Evolutionary conservation across 1,139 yeast species (phyloP).

Genomic region (Debaryomyces psychrophilus): DNA sequence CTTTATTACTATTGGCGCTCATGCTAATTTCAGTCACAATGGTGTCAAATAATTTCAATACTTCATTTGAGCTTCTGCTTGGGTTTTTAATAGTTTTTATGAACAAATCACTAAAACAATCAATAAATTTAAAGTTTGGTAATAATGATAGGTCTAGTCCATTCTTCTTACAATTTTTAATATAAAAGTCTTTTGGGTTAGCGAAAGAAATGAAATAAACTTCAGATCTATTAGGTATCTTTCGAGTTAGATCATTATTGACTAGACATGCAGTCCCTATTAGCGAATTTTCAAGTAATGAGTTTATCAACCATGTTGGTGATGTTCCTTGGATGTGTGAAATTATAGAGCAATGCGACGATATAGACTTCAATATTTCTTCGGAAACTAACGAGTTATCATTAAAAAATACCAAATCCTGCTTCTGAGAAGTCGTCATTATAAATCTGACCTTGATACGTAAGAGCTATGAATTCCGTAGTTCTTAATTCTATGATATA

Average conservation of each 20-base stretch:
- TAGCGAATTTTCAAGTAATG: slow-evolving; percentile 49
- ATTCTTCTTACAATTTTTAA: slow-evolving; percentile 44
- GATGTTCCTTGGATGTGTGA: slow-evolving; percentile 65
- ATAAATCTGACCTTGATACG: neutral
- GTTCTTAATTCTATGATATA: neutral
- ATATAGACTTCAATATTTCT: slow-evolving; percentile 22
- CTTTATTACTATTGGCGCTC: slow-evolving; percentile 20
- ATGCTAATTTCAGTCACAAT: slow-evolving; percentile 17
- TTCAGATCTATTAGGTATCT: slow-evolving; percentile 25
- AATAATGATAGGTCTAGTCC: slow-evolving; percentile 41
- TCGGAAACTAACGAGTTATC: slow-evolving; percentile 53
- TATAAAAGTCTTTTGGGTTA: slow-evolving; percentile 40
- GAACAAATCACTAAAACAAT: slow-evolving; percentile 48
- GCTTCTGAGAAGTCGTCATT: slow-evolving; percentile 43
- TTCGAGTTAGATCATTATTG: slow-evolving; percentile 35
- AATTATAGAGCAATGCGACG: slow-evolving; percentile 44
- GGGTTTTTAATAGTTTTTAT: slow-evolving; percentile 31
- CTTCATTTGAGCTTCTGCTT: slow-evolving; percentile 18
- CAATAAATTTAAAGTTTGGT: slow-evolving; percentile 44
- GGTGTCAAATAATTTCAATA: slow-evolving; percentile 28
- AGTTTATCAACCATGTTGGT: slow-evolving; percentile 65
- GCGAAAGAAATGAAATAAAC: slow-evolving; percentile 49
- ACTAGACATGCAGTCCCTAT: slow-evolving; percentile 44
- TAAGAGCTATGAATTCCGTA: neutral
- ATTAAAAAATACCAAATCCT: slow-evolving; percentile 59